phyloP scores from a whole-genome alignment of 768 basidiomycete genomes.

The Trametes maxima region DNA sequence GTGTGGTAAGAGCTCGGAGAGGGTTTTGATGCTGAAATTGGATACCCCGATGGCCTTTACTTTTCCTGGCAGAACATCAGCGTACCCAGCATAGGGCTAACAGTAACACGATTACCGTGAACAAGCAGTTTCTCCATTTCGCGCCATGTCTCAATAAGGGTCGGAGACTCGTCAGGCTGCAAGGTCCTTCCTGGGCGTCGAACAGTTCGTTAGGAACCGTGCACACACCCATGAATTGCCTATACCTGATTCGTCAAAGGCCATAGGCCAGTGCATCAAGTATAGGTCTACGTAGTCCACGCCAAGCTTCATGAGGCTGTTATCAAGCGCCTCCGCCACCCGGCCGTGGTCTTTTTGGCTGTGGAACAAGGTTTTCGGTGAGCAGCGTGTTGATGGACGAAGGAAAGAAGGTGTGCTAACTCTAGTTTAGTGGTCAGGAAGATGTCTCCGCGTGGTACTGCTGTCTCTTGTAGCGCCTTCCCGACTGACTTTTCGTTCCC shows the following conservation, averaged over 20 bases:
- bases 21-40: slow-evolving; percentile 47
- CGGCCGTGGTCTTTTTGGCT: slow-evolving; percentile 35
- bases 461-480: slow-evolving; percentile 46
- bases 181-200: not conserved
- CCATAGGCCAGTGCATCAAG: slow-evolving; percentile 43
- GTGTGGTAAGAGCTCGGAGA: slow-evolving; percentile 43
- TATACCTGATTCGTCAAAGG: slow-evolving; percentile 6
- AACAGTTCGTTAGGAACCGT: not conserved
- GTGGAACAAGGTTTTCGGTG: slow-evolving; percentile 33
- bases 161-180: slow-evolving; percentile 31
- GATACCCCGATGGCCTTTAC: slow-evolving; percentile 42
- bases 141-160: slow-evolving; percentile 38
- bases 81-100: not conserved
- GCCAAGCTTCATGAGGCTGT: slow-evolving; percentile 33
- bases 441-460: slow-evolving; percentile 46
- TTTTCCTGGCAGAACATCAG: slow-evolving; percentile 29
- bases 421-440: slow-evolving; percentile 55
- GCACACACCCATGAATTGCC: not conserved
- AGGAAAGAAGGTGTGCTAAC: slow-evolving; percentile 24
- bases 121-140: slow-evolving; percentile 38
- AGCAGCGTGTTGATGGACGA: not conserved
- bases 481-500: slow-evolving; percentile 52
- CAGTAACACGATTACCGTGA: not conserved
- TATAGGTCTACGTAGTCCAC: slow-evolving; percentile 46
- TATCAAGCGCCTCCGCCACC: slow-evolving; percentile 35